Base-by-base conservation (phyloP, 2,329 filamentous ascomycete species). In the Bipolaris zeicola region DNA sequence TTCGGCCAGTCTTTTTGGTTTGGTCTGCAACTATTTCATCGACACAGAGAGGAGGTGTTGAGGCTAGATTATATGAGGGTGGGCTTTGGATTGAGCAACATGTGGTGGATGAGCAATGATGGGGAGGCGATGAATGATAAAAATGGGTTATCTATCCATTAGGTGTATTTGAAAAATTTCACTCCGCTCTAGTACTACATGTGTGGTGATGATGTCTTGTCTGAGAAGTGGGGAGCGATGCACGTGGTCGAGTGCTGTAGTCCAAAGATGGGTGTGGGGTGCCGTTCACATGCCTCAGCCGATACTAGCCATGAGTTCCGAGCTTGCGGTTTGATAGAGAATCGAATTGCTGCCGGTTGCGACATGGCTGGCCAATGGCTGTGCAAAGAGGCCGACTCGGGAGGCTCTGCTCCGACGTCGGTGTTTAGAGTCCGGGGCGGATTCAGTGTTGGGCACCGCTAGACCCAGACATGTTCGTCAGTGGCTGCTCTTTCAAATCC, bases 381-480 rank as follows among this genome's bases (percentile, higher is more conserved):
- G 47, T 18, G 37, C 41, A 18, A n/a, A 43, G 36, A 34, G 39
- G 16, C 38, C 36, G 41, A 44, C 47, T 62, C 59, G 61, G 59
- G 47, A n/a, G 26, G 14, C 56, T 37, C 37, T 60, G 43, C 54
- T 62, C 61, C 61, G 61, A 64, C 54, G 52, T 62, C 61, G 61
- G 61, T 64, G 51, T 58, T 51, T 62, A 47, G 49, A 41, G 28
- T 6, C 50, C 52, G 50, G 54, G 11, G 31, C 44, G 42, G 22
- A 46, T 53, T 55, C 8, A 38, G 3, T 18, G 13, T 34, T 31
- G 16, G 46, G 50, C 47, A 58, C 48, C 59, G 56, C 58, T 55
- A 59, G 46, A 56, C 42, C 41, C 50, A 43, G 43, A 48, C 22
- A 43, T 41, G 38, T 55, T 52, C 43, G 54, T 43, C 53, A 46